Evolutionary conservation across 192 early-diverging fungal genomes (phyloP).

Genomic region (Coemansia sp.): DNA sequence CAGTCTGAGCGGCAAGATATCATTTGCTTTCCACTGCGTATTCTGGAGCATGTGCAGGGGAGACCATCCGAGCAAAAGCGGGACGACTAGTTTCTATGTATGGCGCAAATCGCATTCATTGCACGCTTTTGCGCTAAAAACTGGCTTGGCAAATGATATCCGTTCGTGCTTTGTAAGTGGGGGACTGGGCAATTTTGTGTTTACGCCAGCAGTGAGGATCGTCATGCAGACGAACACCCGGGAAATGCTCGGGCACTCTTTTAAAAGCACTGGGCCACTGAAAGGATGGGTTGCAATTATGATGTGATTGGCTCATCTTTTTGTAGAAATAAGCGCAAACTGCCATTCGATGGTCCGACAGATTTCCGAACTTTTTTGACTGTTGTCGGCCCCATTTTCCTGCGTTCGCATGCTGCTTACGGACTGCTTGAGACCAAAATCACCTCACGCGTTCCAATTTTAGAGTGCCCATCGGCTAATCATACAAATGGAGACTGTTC

Average conservation of each 20-base stretch:
- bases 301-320: not conserved
- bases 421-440: too few relatives aligned
- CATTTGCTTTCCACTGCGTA: not conserved
- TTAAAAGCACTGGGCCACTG: not conserved
- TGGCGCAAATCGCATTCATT: conserved; percentile 5
- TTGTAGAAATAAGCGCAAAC: not conserved
- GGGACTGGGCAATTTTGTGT: not conserved
- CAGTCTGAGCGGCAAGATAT: not conserved
- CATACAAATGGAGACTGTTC: not conserved
- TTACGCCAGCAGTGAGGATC: conserved; percentile 1
- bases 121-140: not conserved
- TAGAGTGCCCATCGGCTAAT: not conserved
- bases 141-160: conserved; percentile 1
- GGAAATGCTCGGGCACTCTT: conserved; percentile 2
- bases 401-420: not conserved
- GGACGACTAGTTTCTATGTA: not conserved
- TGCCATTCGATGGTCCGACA: not conserved
- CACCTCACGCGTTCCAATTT: not conserved
- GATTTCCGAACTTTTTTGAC: not conserved
- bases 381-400: not conserved
- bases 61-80: not conserved
- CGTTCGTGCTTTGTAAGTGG: not conserved
- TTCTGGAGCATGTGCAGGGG: not conserved
- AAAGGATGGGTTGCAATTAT: not conserved
- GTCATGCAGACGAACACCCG: not conserved